Base-by-base conservation (phyloP, 208 protist genomes). In the Leishmania aethiopica region DNA sequence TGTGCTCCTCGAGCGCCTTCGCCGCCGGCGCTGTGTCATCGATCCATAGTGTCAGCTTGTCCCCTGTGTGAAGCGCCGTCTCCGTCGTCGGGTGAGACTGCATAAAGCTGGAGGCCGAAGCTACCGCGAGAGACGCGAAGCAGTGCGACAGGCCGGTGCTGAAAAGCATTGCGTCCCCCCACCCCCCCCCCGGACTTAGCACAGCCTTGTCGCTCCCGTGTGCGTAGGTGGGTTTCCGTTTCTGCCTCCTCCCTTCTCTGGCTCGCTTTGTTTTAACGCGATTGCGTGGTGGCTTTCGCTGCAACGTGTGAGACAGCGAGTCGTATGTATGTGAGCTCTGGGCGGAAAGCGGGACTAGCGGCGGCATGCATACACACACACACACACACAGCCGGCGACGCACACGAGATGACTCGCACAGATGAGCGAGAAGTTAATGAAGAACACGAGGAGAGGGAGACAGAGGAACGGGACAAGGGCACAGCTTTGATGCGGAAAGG, bases 11-110 rank as follows among this genome's bases (percentile, higher is more conserved):
- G 6, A 92, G 77, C 25, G 91, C 89, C 83, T 79, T 74, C 72
- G 77, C 67, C 25, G 84, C 88, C 1, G 77, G 81, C 3, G 80
- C 88, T 25, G 88, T 91, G 80, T 97, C 93, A 72, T 98, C 95
- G 77, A 96, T 90, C 94, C 95, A 98, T 32, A 95, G 78, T 49
- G 79, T 76, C 64, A 62, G 75, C 45, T 80, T 59, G 0, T 5
- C 75, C 7, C 42, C 42, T 45, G 35, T 22, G 40, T 28, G 37
- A 49, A 47, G 28, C 37, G 42, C 55, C 53, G 67, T 19, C 62
- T 53, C 59, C 53, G 69, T 59, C 40, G 42, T 40, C 25, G 62
- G 47, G 57, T 67, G 59, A 59, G 77, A 66, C 62, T 84, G 71
- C 64, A 84, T 79, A 70, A 86, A 89, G 47, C 84, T 77, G 22